Evolutionary conservation across 176 grass and related monocot species (phyloP), one percentile per base, ranked within the genome.

Genomic region (Olyra latifolia): DNA sequence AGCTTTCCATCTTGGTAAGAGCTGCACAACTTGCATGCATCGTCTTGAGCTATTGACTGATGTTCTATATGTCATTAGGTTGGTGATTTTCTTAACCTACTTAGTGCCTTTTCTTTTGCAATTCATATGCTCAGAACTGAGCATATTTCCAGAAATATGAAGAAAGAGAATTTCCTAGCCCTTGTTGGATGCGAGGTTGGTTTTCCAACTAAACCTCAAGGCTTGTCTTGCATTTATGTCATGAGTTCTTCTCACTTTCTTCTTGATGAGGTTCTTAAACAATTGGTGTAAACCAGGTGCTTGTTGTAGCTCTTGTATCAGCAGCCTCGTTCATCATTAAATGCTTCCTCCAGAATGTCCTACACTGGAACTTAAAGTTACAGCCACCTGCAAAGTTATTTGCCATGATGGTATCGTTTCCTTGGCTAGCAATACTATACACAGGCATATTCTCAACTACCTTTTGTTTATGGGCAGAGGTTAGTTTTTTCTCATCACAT

Each of bases 121-220:
- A 77, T 86, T 78, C 78, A 89, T 77, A 89, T 89, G 78, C 78
- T 89, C 78, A 86, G 83, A 82, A 86, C 88, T 3, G 88, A 89
- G 83, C 83, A 82, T 72, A 82, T 89, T 72, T 77, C 79, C 1
- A 71, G 66, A 77, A 81, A 72, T 72, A 82, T 66, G 49, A 85
- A 89, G 78, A 78, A 82, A 82, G 83, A 77, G 13, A 89, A 77
- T 32, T 72, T 78, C 10, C 54, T 50, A 82, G 23, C 48, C 46
- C 87, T 89, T 56, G 66, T 85, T 76, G 82, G 87, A 77, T 89
- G 87, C 56, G 54, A 89, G 83, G 87, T 89, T 85, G 25, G 87
- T 77, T 56, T 40, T 84, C 59, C 3, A 13, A 71, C n/a, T 49
- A 42, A 23, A 11, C n/a, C 24, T 52, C 56, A 39, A 29, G 2